Percentiles rank a stretch among this genome's conserved stretches.
These are phyloP conservation scores for Arxiozyma slooffiae DNA, from an alignment of 1,139 yeast species.

Conservation along the genomic window DNA sequence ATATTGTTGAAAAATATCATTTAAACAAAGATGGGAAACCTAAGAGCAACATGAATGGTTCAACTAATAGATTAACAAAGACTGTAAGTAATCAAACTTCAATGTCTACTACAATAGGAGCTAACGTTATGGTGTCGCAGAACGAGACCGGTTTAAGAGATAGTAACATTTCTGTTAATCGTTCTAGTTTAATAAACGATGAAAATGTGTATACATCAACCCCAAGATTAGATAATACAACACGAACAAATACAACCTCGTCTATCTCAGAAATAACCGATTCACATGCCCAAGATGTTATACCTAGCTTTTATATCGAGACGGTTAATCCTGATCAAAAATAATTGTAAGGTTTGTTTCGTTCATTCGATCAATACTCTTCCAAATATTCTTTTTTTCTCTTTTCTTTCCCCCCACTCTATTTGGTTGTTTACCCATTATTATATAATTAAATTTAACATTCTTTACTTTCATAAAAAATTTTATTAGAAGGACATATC, in stretches of 20 bases:
- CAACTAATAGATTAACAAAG: background rate
- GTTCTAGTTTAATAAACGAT: background rate
- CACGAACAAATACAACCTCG: conserved; percentile 19
- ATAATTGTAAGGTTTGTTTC: background rate
- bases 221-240: conserved; percentile 17
- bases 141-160: conserved; percentile 6
- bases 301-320: conserved; percentile 18
- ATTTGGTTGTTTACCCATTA: background rate
- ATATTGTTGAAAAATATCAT: conserved; percentile 18
- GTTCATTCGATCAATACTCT: too few species aligned
- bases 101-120: background rate
- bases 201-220: conserved; percentile 9
- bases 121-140: background rate
- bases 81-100: conserved; percentile 1
- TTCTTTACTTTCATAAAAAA: background rate
- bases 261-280: conserved; percentile 20
- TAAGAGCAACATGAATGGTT: background rate
- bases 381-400: background rate
- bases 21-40: conserved; percentile 17
- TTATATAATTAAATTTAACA: too few species aligned
- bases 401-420: too few species aligned
- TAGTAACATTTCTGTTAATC: conserved; percentile 4
- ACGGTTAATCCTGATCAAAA: conserved; percentile 3
- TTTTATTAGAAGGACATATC: too few species aligned
- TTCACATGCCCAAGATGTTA: conserved; percentile 12